Conservation (phyloP, 1,284 basidiomycete genomes). For the Baeospora myosura region DNA sequence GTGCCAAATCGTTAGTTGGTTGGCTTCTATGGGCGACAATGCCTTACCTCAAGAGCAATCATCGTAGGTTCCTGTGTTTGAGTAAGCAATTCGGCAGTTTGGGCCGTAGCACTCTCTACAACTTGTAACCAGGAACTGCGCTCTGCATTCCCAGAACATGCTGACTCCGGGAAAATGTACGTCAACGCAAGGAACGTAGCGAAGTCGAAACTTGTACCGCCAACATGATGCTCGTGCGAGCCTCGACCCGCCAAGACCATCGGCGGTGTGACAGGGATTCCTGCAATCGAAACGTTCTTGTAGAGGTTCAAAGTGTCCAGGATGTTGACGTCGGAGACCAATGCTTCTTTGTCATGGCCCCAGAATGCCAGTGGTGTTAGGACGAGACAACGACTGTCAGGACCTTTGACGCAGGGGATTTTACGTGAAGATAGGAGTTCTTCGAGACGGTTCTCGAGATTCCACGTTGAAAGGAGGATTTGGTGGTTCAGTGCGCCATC, state of each 20-base stretch:
- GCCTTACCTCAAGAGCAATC: constrained; percentile 61
- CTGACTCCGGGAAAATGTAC: constrained; percentile 68
- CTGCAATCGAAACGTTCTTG: constrained; percentile 48
- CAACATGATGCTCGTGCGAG: constrained; percentile 40
- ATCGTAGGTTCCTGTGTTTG: constrained; percentile 54
- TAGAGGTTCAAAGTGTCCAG: constrained; percentile 46
- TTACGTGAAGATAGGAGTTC: constrained; percentile 34
- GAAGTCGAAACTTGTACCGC: constrained; percentile 44
- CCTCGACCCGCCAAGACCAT: constrained; percentile 74
- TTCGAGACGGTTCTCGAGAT: constrained; percentile 53
- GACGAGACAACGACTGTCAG: constrained; percentile 52
- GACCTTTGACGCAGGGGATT: constrained; percentile 43
- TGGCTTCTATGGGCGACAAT: background rate
- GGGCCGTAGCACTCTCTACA: constrained; percentile 39
- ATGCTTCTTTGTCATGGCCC: constrained; percentile 47
- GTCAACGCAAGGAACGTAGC: constrained; percentile 69
- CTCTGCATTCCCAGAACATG: constrained; percentile 55
- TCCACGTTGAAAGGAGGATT: constrained; percentile 55
- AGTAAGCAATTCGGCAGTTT: constrained; percentile 33
- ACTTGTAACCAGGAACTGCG: constrained; percentile 58
- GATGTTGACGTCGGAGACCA: constrained; percentile 51
- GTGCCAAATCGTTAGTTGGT: background rate
- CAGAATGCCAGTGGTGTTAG: constrained; percentile 72
- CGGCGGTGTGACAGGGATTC: constrained; percentile 55
- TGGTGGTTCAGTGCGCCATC: constrained; percentile 52